phyloP scores from a whole-genome alignment of 2,329 filamentous ascomycete species.

The Phaeosphaeria sp. region DNA sequence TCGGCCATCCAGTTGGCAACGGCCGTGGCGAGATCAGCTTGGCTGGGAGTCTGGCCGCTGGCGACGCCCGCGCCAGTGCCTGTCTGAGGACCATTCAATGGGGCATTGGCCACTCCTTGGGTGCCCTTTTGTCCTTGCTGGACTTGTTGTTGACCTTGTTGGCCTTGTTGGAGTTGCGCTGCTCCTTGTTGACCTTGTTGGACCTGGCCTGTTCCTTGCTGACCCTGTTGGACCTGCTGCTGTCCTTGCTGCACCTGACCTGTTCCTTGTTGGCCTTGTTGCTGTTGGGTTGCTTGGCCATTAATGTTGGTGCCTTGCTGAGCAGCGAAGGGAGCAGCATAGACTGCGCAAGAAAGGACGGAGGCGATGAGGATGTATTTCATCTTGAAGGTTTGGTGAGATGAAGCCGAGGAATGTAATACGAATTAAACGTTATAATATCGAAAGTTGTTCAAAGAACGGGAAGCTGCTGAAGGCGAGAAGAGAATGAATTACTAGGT shows the following conservation, averaged over 20 bases:
- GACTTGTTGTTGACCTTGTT: background rate
- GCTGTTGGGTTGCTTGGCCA: slow-evolving; percentile 10
- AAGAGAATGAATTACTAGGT: background rate
- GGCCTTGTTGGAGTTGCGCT: slow-evolving; percentile 1
- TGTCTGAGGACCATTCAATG: slow-evolving; percentile 13
- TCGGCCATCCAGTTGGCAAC: slow-evolving; percentile 48
- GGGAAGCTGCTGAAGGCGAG: slow-evolving; percentile 18
- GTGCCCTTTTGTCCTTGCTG: slow-evolving; percentile 2
- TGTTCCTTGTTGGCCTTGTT: background rate
- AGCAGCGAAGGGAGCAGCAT: slow-evolving; percentile 38
- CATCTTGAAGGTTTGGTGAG: slow-evolving; percentile 32
- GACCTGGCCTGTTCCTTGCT: background rate
- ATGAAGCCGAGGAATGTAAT: slow-evolving; percentile 17
- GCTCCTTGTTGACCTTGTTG: slow-evolving; percentile 2
- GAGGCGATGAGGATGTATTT: slow-evolving; percentile 46
- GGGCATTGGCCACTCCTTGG: slow-evolving; percentile 9
- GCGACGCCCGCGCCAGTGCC: slow-evolving; percentile 23
- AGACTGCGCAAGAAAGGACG: slow-evolving; percentile 39
- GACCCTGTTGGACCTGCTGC: slow-evolving; percentile 5
- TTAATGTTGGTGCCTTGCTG: slow-evolving; percentile 26
- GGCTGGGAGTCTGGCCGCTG: slow-evolving; percentile 34
- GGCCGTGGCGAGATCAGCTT: slow-evolving; percentile 41
- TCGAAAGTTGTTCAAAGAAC: slow-evolving; percentile 30
- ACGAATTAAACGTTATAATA: slow-evolving; percentile 15
- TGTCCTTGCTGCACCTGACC: too few relatives aligned